Base-by-base conservation (phyloP, 352 stramenopile genomes). In the Aphanomyces invadans region DNA sequence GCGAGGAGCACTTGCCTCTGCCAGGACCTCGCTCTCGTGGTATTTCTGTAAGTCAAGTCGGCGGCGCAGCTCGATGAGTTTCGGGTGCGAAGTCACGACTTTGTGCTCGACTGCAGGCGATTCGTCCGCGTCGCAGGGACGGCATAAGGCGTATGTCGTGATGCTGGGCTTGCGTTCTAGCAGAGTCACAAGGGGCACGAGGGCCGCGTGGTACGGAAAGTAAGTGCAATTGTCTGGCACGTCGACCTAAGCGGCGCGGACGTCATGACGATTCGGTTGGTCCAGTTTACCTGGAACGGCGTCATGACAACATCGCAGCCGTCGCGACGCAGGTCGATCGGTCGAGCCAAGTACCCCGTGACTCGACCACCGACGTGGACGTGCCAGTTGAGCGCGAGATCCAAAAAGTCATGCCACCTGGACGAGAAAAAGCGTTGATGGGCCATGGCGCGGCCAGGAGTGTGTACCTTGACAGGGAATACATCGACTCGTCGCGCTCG, bases 381-480 rank as follows among this genome's bases (percentile, higher is more conserved):
- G 49, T 87, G 81, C 25, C 75, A 73, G 12, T 67, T 67, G 2
- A 92, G 38, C 21, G 70, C 74, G 0, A 73, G 63, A 62, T 89
- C 77, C 56, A 90, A 69, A 54, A 92, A 92, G 9, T 87, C 75
- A 51, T 89, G 77, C 83, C 81, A 92, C 5, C 81, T 74, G 88
- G 10, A 76, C 82, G 45, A 29, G 1, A 9, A 4, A 23, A 26
- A 38, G 56, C 7, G 56, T 3, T 21, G 21, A 49, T 2, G 39
- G n/a, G 44, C 2, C 15, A 54, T n/a, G n/a, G n/a, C n/a, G n/a
- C n/a, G n/a, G n/a, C n/a, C n/a, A n/a, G n/a, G n/a, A n/a, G n/a
- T n/a, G n/a, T n/a, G n/a, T 23, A 48, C 55, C 60, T 67, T 4
- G 55, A 59, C 26, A 62, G 55, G 12, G 67, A 68, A 17, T 68